Evolutionary conservation across 805 yeast species (phyloP), one percentile per base, ranked within the genome.

Genomic region (Starmera quercuum): DNA sequence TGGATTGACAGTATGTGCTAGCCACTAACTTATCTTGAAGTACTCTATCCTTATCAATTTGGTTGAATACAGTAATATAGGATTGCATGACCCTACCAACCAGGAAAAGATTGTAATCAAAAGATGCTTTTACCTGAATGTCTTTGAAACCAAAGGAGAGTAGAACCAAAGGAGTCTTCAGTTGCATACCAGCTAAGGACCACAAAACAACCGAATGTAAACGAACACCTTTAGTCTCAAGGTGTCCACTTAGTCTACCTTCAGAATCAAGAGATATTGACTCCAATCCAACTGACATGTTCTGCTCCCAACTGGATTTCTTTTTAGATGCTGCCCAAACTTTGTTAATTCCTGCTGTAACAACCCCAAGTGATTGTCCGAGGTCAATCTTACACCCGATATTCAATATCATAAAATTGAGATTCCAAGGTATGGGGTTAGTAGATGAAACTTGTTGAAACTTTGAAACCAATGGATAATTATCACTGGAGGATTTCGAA

Each of bases 61-160:
- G 84, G 52, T 90, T 92, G 53, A 70, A 78, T 14, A 86, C 61
- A 18, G 74, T 75, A 12, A 81, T 56, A 10, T 67, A 59, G 18
- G 75, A 59, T 2, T 61, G 58, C 6, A 63, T 56, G 15, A 81
- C 53, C 12, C 67, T 65, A 3, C 77, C 73, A 30, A 90, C 71
- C 22, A 84, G 70, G 53, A 92, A 87, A 13, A 84, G 74, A 51
- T 90, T 96, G 53, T 77, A 86, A 52, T 92, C 97, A 46, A 90
- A 76, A 0, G 87, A 77, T 5, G 78, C 59, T 47, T 81, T 82
- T 3, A 73, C 46, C 19, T 77, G 75, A 15, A 84, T 45, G 4
- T 65, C 59, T 2, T 63, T 75, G 21, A 86, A 51, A 0, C 80
- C 77, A 4, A 75, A 62, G 0, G 80, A 66, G 3, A 82, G 51